phyloP scores from a whole-genome alignment of 805 yeast species.

The Debaryomyces maramus region DNA sequence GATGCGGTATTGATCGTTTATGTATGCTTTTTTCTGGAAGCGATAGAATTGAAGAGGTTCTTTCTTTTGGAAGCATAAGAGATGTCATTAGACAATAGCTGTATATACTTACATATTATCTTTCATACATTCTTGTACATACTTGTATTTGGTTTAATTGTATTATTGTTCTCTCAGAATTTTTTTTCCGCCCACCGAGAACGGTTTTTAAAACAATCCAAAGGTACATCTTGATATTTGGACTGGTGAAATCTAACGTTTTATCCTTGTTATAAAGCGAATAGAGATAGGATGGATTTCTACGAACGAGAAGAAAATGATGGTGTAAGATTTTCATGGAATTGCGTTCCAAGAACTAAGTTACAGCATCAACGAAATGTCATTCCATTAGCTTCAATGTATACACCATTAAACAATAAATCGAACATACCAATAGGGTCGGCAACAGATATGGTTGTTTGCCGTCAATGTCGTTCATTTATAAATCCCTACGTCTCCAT shows the following conservation, averaged over 20 bases:
- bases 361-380: constrained; percentile 51
- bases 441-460: constrained; percentile 40
- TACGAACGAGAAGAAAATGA: constrained; percentile 66
- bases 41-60: constrained; percentile 69
- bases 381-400: constrained; percentile 57
- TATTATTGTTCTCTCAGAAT: background rate
- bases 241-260: no score
- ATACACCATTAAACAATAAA: constrained; percentile 57
- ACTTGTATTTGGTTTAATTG: background rate
- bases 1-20: constrained; percentile 87
- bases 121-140: constrained; percentile 1
- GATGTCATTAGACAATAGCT: constrained; percentile 66
- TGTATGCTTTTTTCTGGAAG: constrained; percentile 73
- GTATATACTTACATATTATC: background rate
- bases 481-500: constrained; percentile 52
- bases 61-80: constrained; percentile 70
- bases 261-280: no score
- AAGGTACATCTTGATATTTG: no score
- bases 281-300: constrained; percentile 35
- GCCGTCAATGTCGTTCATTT: constrained; percentile 56
- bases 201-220: no score
- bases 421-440: constrained; percentile 35
- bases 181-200: background rate
- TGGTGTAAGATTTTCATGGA: constrained; percentile 79
- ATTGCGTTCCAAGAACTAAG: constrained; percentile 55